Percentiles rank a stretch among this genome's conserved stretches.
These are phyloP conservation scores for Aspergillus funiculosus DNA, from an alignment of 495 filamentous ascomycete genomes.

Conservation along the genomic window DNA sequence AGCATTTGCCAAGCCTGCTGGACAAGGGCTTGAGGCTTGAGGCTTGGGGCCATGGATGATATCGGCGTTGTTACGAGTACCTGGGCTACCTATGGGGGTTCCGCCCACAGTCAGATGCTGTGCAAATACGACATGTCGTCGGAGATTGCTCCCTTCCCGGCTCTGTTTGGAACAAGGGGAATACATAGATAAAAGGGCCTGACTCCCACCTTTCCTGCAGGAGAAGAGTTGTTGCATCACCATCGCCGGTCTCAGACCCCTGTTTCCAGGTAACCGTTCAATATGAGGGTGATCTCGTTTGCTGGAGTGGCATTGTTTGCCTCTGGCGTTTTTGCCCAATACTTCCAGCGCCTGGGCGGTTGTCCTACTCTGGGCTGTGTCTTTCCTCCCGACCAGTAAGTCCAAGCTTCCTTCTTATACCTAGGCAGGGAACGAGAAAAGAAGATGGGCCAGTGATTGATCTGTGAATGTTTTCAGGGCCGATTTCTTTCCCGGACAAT, in stretches of 20 bases:
- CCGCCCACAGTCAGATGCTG: neutral
- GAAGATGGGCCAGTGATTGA: neutral
- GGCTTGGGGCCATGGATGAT: neutral
- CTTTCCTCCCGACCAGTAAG: conserved; percentile 67
- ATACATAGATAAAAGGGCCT: conserved; percentile 2
- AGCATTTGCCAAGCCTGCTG: conserved; percentile 12
- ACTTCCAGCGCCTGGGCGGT: conserved; percentile 62
- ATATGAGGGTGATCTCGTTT: conserved; percentile 23
- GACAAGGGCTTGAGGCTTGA: conserved; percentile 4
- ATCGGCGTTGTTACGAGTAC: neutral
- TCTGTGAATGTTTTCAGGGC: conserved; percentile 25
- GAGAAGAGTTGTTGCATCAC: conserved; percentile 6
- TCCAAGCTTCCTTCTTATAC: neutral
- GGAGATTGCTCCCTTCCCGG: conserved; percentile 2
- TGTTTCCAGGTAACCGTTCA: conserved; percentile 12
- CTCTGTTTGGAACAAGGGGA: neutral
- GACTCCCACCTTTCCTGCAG: neutral
- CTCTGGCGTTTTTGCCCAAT: conserved; percentile 46
- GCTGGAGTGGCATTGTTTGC: conserved; percentile 19
- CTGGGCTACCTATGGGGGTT: neutral
- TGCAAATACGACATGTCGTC: conserved; percentile 3
- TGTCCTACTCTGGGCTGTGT: conserved; percentile 70
- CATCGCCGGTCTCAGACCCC: conserved; percentile 7
- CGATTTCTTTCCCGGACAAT: conserved; percentile 69
- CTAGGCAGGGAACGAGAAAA: neutral